phyloP scores from a whole-genome alignment of 345 rosid species.

The Populus tremula region DNA sequence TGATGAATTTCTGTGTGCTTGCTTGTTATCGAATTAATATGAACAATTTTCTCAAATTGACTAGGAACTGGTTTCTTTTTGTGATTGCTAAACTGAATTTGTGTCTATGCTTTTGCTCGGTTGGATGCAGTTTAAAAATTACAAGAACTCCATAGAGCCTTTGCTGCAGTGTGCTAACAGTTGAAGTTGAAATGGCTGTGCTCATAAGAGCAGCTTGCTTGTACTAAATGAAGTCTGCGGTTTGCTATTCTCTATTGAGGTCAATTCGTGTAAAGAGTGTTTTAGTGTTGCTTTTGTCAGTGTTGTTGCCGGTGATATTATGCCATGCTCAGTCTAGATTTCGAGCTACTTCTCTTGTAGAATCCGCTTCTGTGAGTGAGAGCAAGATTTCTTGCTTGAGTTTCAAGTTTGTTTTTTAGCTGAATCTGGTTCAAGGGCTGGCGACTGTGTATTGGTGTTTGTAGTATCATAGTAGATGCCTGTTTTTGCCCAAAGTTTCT shows the following conservation, averaged over 20 bases:
- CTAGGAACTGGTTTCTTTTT: background rate
- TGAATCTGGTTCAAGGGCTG: too few relatives aligned
- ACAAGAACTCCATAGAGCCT: conserved; percentile 23
- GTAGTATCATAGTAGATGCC: too few relatives aligned
- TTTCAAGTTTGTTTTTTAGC: too few relatives aligned
- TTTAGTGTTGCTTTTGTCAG: background rate
- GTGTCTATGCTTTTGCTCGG: background rate
- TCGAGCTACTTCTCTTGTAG: background rate
- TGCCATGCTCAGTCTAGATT: background rate
- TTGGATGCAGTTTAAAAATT: conserved; percentile 38
- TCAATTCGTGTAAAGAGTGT: background rate
- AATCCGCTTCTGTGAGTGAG: too few relatives aligned
- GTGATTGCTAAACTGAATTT: background rate
- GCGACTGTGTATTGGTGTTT: too few relatives aligned
- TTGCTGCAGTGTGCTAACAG: conserved; percentile 6
- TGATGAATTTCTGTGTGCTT: background rate
- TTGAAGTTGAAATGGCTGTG: background rate
- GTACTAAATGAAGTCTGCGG: too few relatives aligned
- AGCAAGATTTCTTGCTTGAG: too few relatives aligned
- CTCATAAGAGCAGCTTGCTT: too few relatives aligned
- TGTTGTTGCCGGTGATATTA: background rate
- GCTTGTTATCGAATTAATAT: background rate
- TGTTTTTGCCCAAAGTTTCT: too few relatives aligned
- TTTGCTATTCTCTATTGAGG: too few relatives aligned
- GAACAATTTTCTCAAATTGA: background rate